These are phyloP conservation scores for Russula earlei DNA, from an alignment of 768 basidiomycete species.

Conservation along the genomic window DNA sequence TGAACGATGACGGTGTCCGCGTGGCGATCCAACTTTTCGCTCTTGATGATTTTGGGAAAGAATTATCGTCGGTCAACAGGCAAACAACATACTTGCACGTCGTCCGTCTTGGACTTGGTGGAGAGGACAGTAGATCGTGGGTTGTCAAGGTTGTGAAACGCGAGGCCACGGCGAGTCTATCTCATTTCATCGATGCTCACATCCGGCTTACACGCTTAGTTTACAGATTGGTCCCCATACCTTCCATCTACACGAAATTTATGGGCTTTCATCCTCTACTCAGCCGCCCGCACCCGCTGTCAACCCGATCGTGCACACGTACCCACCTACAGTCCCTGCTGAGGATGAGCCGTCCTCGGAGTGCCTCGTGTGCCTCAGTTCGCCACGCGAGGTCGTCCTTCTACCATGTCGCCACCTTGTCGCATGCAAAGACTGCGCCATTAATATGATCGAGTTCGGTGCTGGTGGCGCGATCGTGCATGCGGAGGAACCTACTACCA, in stretches of 20 bases:
- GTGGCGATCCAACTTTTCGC: constrained; percentile 76
- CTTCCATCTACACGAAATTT: constrained; percentile 94
- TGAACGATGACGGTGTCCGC: constrained; percentile 51
- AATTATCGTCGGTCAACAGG: constrained; percentile 64
- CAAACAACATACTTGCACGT: constrained; percentile 86
- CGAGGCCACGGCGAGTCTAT: constrained; percentile 61
- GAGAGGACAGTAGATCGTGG: constrained; percentile 61
- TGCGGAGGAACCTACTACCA: constrained; percentile 30
- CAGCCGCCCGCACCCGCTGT: constrained; percentile 29
- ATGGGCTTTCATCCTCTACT: constrained; percentile 62
- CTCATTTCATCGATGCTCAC: not conserved
- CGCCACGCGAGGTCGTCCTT: constrained; percentile 84
- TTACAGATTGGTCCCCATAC: constrained; percentile 80
- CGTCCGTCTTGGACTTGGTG: constrained; percentile 53
- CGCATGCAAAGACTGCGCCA: constrained; percentile 88
- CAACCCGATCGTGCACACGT: constrained; percentile 38
- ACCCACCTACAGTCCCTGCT: constrained; percentile 34
- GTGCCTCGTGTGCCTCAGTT: constrained; percentile 84
- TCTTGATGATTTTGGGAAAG: constrained; percentile 63
- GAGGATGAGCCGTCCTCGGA: constrained; percentile 76
- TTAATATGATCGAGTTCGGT: constrained; percentile 97
- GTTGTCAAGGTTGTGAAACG: constrained; percentile 88
- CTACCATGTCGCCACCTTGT: constrained; percentile 91
- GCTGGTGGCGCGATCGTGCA: constrained; percentile 84
- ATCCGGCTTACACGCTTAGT: not conserved